Evolutionary conservation across 306 rosid species (phyloP).

Genomic region (Rosa multiflora): DNA sequence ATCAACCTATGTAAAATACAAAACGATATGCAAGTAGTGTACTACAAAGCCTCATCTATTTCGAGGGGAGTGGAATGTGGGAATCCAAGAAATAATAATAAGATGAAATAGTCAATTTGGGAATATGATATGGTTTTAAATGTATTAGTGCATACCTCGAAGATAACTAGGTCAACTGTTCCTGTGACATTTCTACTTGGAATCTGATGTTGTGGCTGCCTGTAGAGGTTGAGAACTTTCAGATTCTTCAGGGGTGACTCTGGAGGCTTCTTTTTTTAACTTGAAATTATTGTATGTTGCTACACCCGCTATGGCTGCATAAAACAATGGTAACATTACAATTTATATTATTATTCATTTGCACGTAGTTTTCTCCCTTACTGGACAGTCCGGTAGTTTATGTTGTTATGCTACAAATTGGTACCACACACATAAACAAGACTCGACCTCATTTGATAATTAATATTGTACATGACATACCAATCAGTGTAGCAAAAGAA

Average conservation of each 20-base stretch:
- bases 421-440: not conserved
- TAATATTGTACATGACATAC: not conserved
- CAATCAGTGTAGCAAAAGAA: not conserved
- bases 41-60: constrained; percentile 5
- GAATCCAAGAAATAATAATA: constrained; percentile 5
- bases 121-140: constrained; percentile 11
- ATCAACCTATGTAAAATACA: not conserved
- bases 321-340: not conserved
- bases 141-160: constrained; percentile 40
- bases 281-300: constrained; percentile 92
- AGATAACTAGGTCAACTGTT: constrained; percentile 34
- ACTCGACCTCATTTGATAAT: not conserved
- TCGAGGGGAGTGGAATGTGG: constrained; percentile 22
- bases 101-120: constrained; percentile 2
- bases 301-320: constrained; percentile 93
- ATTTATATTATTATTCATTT: not conserved
- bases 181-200: constrained; percentile 44
- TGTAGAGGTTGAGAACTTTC: constrained; percentile 44
- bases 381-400: not conserved
- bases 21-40: not conserved
- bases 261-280: constrained; percentile 71
- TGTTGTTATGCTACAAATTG: not conserved
- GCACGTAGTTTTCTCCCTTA: not conserved
- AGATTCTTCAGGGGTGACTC: constrained; percentile 33
- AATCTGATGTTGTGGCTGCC: constrained; percentile 38